Evolutionary conservation across 1,284 basidiomycete genomes (phyloP).

Genomic region (Erythrobasidium hasegawianum): DNA sequence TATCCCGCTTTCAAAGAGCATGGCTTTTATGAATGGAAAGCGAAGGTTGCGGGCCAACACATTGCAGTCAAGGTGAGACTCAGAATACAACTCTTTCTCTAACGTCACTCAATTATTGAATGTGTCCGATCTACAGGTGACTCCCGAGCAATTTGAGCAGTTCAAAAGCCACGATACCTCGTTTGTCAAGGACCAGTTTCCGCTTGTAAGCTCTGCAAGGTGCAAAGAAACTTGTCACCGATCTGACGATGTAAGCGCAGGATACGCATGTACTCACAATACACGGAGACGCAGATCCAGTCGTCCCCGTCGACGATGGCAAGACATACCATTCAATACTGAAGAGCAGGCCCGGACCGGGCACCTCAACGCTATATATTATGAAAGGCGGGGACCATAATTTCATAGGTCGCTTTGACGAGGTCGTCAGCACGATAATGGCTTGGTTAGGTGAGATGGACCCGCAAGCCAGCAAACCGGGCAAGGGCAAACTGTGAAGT

Average conservation of each 20-base stretch:
- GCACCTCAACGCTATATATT: slow-evolving; percentile 8
- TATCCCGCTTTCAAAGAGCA: slow-evolving; percentile 30
- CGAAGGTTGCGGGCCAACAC: slow-evolving; percentile 25
- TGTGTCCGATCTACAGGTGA: too few species aligned
- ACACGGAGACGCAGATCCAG: slow-evolving; percentile 24
- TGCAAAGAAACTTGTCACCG: not conserved
- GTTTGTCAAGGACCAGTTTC: slow-evolving; percentile 26
- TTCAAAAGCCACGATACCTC: slow-evolving; percentile 21
- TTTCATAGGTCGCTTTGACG: slow-evolving; percentile 29
- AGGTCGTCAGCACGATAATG: slow-evolving; percentile 25
- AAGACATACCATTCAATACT: slow-evolving; percentile 28
- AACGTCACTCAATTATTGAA: too few species aligned
- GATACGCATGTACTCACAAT: slow-evolving; percentile 20
- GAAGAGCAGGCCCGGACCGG: slow-evolving; percentile 21
- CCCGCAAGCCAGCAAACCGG: not conserved
- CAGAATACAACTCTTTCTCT: not conserved
- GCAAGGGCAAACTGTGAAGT: not conserved
- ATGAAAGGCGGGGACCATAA: slow-evolving; percentile 27
- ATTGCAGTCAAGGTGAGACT: slow-evolving; percentile 11
- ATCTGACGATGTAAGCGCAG: not conserved
- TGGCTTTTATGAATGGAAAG: slow-evolving; percentile 31
- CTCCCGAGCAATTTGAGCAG: slow-evolving; percentile 25
- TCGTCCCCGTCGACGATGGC: slow-evolving; percentile 29
- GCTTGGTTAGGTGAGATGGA: slow-evolving; percentile 5
- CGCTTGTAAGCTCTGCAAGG: slow-evolving; percentile 17